Base-by-base conservation (phyloP, 352 stramenopile genomes). In the Globisporangium nagaii region DNA sequence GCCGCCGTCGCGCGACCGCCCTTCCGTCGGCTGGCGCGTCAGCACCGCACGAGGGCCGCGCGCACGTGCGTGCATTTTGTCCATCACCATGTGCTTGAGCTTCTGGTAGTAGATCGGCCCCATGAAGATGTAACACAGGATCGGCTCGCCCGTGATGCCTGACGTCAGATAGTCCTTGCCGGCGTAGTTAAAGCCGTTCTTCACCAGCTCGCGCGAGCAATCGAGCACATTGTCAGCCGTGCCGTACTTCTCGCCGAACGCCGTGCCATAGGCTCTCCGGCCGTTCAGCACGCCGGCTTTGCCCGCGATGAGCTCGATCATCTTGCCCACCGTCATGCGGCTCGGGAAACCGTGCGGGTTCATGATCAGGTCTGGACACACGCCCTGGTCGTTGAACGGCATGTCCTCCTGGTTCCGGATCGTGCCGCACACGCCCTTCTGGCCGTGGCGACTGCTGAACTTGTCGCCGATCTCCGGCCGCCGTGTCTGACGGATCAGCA, bases 41-140 rank as follows among this genome's bases (percentile, higher is more conserved):
- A 99, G 82, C 37, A 96, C 86, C 3, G 96, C 96, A 24, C 96
- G 86, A 31, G 96, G 96, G 15, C 96, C 96, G 40, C 96, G 83
- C 17, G 97, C 93, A 58, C 98, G 86, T 19, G 97, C 97, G 71
- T 99, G 97, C 86, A 99, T 99, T 80, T 99, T 99, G 78, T 99
- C 98, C 81, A 99, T 96, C n/a, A 99, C 98, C 98, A 99, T 99
- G 71, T 99, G 98, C 80, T 99, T 99, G 17, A 99, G 83, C 71
- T 99, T 99, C 73, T 99, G 98, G 70, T 99, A 99, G 71, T 99
- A 99, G 19, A 99, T 96, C 24, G 97, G 97, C 1, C 98, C 98
- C 62, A 98, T 98, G 68, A 99, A 99, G 60, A 99, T 98, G 76
- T 99, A 99, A 48, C 96, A 97, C 73, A 98, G 77, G 19, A 99